Evolutionary conservation across 371 early-diverging fungal species (phyloP).

Genomic region (Mucor lusitanicus): DNA sequence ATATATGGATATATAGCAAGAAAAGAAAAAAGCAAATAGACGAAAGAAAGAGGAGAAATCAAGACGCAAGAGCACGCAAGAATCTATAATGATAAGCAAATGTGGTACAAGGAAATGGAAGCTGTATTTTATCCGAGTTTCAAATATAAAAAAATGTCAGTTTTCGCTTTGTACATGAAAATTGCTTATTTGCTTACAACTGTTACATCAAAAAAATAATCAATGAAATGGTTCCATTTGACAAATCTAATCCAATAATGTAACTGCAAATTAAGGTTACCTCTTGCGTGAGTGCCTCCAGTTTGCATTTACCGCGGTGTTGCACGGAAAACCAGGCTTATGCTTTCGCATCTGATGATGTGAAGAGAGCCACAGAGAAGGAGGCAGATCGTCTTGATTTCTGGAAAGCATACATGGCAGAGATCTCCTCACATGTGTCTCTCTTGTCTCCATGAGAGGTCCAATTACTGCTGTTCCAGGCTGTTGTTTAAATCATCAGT

Average conservation of each 20-base stretch:
- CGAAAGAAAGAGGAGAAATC: conserved; percentile 2
- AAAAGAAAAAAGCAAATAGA: conserved; percentile 5
- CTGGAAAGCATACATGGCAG: background rate
- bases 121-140: conserved; percentile 3
- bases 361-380: background rate
- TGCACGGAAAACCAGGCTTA: background rate
- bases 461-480: background rate
- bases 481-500: background rate
- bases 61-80: conserved; percentile 25
- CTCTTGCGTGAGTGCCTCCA: background rate
- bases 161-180: background rate
- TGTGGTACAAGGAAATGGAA: conserved; percentile 11
- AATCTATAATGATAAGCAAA: conserved; percentile 10
- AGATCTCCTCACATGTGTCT: background rate
- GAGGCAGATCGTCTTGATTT: background rate
- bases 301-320: background rate
- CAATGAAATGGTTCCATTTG: background rate
- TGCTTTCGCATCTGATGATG: background rate
- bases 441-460: background rate
- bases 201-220: background rate
- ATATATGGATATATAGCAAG: background rate
- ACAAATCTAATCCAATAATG: background rate
- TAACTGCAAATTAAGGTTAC: background rate
- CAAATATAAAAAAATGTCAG: background rate
- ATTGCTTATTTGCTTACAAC: background rate